Base-by-base conservation (phyloP, 2,329 filamentous ascomycete genomes). In the Thielaviopsis punctulata region DNA sequence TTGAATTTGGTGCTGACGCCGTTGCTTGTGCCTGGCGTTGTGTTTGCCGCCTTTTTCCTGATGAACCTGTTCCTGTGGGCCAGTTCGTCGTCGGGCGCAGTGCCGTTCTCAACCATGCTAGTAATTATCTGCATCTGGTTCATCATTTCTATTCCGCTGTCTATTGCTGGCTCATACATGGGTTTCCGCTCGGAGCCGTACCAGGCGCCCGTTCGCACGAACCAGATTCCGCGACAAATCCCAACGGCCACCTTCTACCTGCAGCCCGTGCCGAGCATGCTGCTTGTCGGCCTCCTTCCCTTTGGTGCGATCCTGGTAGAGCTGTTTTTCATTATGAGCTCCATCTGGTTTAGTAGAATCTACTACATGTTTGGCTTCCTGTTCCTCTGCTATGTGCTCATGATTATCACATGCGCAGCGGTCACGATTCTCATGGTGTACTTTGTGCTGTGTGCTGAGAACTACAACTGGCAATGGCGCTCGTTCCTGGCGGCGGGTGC, bases 341-440 rank as follows among this genome's bases (percentile, higher is more conserved):
- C 86, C 23, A 90, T 98, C 64, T 98, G 92, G 92, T 95, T 93
- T 68, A 90, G 83, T 71, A 87, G 92, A 68, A 92, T 98, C 59
- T 98, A 98, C 74, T 98, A 98, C 76, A 98, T 98, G 92, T 98
- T 98, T 62, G 92, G 92, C 21, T 98, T 98, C 75, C 72, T 98
- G 33, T 98, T 98, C 73, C 76, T 98, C 53, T 95, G 89, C 73
- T 98, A 95, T 63, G 89, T 86, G 10, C 77, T 98, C 48, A 95
- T 98, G 88, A 87, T 96, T 60, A 84, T 95, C 60, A 96, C 92
- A 1, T 88, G 84, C 55, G 90, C 90, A 0, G 83, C 89, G 1
- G 90, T 93, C 41, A 96, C 92, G 1, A 82, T 96, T 8, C 72
- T 98, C 18, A 82, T 96, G 75, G 86, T 95, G 0, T 98, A 98